phyloP scores from a whole-genome alignment of 148 eudicot species.

The Rhododendron ferrugineum region DNA sequence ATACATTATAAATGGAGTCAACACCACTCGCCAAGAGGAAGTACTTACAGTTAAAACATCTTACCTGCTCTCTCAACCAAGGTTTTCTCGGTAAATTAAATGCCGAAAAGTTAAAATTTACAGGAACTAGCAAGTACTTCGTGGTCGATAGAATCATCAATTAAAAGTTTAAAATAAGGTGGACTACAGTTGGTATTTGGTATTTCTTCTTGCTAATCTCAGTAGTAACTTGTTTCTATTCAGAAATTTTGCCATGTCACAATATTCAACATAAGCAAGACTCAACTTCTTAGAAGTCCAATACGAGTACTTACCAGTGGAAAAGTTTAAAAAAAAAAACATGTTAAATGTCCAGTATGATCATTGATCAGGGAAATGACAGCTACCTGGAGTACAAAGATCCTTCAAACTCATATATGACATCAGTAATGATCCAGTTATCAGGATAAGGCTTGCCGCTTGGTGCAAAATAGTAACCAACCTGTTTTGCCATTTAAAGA shows the following conservation, averaged over 20 bases:
- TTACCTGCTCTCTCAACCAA: background rate
- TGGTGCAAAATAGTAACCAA: conserved; percentile 96
- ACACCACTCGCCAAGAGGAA: background rate
- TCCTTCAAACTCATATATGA: conserved; percentile 90
- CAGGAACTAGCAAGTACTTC: background rate
- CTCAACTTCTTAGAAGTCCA: background rate
- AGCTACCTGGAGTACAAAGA: conserved; percentile 77
- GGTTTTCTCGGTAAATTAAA: background rate
- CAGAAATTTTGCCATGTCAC: background rate
- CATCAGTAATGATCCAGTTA: conserved; percentile 96
- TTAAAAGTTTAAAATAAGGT: too few relatives aligned
- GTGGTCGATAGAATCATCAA: too few relatives aligned
- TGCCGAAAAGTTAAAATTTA: background rate
- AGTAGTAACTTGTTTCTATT: background rate
- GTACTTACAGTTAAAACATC: background rate
- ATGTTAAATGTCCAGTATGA: background rate
- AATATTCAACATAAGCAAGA: background rate
- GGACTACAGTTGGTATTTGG: background rate
- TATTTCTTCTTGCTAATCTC: background rate
- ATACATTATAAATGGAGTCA: background rate
- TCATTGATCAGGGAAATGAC: conserved; percentile 11
- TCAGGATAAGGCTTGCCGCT: conserved; percentile 99
- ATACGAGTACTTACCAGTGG: background rate
- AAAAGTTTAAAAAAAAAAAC: background rate
- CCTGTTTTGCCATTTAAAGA: conserved; percentile 65